Percentiles rank a stretch among this genome's conserved stretches.
Conservation (phyloP, 2,329 filamentous ascomycete genomes). For the Phyllosticta citribraziliensis region DNA sequence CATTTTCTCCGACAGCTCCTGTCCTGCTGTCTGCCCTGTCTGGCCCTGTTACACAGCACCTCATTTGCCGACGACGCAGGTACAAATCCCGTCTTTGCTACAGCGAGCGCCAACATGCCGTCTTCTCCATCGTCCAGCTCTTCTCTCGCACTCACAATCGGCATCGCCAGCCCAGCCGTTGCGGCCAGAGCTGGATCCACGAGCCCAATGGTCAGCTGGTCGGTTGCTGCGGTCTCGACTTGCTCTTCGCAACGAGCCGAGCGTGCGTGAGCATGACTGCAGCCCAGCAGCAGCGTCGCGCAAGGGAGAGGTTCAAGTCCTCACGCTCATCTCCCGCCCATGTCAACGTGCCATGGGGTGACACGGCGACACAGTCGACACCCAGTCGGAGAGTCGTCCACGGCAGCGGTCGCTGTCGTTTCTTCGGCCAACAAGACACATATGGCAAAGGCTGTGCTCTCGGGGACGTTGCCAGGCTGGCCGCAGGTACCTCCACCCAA, state of each 20-base stretch:
- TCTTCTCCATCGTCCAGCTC: not conserved
- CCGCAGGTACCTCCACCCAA: not conserved
- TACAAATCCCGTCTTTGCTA: not conserved
- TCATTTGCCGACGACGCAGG: not conserved
- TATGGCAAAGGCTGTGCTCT: not conserved
- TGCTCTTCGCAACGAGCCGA: not conserved
- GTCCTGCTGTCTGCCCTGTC: not conserved
- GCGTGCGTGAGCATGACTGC: not conserved
- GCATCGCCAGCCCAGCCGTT: not conserved
- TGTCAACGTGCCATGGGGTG: not conserved
- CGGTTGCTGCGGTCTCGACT: not conserved
- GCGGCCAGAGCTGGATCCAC: not conserved
- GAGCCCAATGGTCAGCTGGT: not conserved
- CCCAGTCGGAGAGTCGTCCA: not conserved
- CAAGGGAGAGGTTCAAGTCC: not conserved
- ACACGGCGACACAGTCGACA: not conserved
- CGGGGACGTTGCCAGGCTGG: not conserved
- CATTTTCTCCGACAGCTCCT: not conserved
- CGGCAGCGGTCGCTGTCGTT: not conserved
- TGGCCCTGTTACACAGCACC: constrained; percentile 1
- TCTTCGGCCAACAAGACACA: not conserved
- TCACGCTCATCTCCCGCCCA: not conserved
- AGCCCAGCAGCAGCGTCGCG: not conserved
- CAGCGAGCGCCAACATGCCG: not conserved
- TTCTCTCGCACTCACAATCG: not conserved